Base-by-base conservation (phyloP, 352 stramenopile genomes). In the Phytopythium montanum region DNA sequence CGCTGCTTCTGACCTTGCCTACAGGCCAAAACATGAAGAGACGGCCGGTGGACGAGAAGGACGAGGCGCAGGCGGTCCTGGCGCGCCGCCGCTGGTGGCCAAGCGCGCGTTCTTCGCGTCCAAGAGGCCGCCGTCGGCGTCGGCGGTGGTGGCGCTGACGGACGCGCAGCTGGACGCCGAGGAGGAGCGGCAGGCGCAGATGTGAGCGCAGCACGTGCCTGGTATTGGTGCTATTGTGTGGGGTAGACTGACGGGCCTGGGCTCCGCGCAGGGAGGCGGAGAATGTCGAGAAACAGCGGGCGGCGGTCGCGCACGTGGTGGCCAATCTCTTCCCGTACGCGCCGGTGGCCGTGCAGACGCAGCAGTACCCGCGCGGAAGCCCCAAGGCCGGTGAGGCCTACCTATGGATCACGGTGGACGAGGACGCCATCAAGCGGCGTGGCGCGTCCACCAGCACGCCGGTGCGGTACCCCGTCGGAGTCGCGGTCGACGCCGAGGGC, bases 271-370 rank as follows among this genome's bases (percentile, higher is more conserved):
- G 78, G 46, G 67, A 87, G 29, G 65, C 79, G 46, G 79, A 84
- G 31, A 59, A 63, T 5, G 75, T 69, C 3, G 56, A 73, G 46
- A 73, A 77, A 23, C 81, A 91, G 57, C 77, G 76, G 41, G 59
- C 61, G 5, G 81, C 79, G 2, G 79, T 91, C 53, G 64, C 62
- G 0, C 83, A 93, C 39, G 78, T 88, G 6, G 84, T 93, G 7
- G 81, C 87, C 54, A 90, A 93, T 54, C 69, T 93, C 25, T 93
- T 88, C 38, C 73, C 84, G 23, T 93, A 91, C 57, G 81, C 80
- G 19, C 84, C 84, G 5, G 84, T 93, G 53, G 66, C 66, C n/a
- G 80, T 91, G 31, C 71, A 91, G 65, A 80, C 79, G 31, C 79
- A 93, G 65, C 80, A 79, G 66, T 88, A 88, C 52, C 79, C 77